Conservation (phyloP, 1,284 basidiomycete species). For the Anthracocystis setariae region DNA sequence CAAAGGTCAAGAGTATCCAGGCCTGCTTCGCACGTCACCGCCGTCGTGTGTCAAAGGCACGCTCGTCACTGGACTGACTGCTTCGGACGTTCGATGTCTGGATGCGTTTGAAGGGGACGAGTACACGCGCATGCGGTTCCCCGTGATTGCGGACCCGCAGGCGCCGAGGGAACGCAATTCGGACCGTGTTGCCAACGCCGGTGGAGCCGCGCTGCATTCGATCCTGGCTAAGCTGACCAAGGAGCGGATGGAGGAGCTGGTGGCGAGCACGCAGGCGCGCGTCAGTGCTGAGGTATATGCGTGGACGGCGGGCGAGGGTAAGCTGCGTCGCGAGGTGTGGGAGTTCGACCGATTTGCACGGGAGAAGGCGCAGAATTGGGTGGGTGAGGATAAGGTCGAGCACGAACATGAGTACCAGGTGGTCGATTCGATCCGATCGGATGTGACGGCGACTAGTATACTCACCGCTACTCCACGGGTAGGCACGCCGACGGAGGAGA, state of each 20-base stretch:
- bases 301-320: conserved; percentile 32
- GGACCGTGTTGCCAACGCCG: conserved; percentile 27
- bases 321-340: conserved; percentile 36
- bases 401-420: conserved; percentile 48
- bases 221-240: conserved; percentile 31
- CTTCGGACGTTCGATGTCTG: conserved; percentile 33
- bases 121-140: conserved; percentile 28
- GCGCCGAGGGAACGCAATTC: conserved; percentile 22
- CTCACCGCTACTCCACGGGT: not conserved
- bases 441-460: not conserved
- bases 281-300: conserved; percentile 39
- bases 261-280: no score
- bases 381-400: conserved; percentile 30
- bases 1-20: conserved; percentile 49
- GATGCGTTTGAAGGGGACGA: conserved; percentile 57
- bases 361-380: conserved; percentile 36
- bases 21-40: conserved; percentile 11
- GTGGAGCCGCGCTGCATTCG: conserved; percentile 20
- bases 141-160: conserved; percentile 20
- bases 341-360: conserved; percentile 48
- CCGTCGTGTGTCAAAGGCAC: conserved; percentile 39
- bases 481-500: not conserved
- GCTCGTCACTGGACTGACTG: conserved; percentile 41
- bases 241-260: conserved; percentile 12
- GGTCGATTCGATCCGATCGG: conserved; percentile 26